These are phyloP conservation scores for Chaetomium sp. DNA, from an alignment of 2,329 filamentous ascomycete species.

Conservation along the genomic window DNA sequence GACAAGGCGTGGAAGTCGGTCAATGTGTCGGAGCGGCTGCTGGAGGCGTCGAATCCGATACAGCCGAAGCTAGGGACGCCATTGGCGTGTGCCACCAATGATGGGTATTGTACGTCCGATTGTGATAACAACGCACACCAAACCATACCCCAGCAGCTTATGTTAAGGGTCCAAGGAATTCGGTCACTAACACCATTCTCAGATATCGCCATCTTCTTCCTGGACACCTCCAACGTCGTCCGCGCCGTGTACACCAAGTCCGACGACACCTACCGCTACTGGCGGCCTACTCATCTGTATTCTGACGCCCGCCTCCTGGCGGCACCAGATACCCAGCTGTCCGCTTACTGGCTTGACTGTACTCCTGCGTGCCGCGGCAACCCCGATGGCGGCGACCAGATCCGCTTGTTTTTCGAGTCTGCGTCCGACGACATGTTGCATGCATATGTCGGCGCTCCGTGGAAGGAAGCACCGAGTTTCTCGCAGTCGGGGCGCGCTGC, in stretches of 20 bases:
- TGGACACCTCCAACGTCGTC: not conserved
- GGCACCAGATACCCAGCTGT: not conserved
- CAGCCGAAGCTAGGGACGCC: not conserved
- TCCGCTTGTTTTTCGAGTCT: not conserved
- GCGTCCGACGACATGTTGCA: not conserved
- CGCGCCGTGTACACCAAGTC: not conserved
- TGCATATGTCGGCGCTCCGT: not conserved
- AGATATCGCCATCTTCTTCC: not conserved
- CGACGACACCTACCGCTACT: not conserved
- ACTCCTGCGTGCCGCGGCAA: not conserved
- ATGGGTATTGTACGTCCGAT: not conserved
- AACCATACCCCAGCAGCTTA: not conserved
- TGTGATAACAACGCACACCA: not conserved
- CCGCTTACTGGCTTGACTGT: not conserved
- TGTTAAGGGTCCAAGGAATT: not conserved
- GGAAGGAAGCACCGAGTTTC: not conserved
- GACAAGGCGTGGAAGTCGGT: not conserved
- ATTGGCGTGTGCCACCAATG: not conserved
- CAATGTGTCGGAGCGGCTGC: not conserved
- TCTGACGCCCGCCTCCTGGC: not conserved
- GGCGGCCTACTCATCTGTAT: not conserved
- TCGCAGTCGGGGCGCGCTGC: not conserved
- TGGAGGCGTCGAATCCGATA: not conserved
- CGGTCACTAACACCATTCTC: not conserved
- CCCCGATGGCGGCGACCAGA: not conserved